Evolutionary conservation across 1,284 basidiomycete genomes (phyloP), one percentile per base, ranked within the genome.

Genomic region (Papiliotrema nemorosa): DNA sequence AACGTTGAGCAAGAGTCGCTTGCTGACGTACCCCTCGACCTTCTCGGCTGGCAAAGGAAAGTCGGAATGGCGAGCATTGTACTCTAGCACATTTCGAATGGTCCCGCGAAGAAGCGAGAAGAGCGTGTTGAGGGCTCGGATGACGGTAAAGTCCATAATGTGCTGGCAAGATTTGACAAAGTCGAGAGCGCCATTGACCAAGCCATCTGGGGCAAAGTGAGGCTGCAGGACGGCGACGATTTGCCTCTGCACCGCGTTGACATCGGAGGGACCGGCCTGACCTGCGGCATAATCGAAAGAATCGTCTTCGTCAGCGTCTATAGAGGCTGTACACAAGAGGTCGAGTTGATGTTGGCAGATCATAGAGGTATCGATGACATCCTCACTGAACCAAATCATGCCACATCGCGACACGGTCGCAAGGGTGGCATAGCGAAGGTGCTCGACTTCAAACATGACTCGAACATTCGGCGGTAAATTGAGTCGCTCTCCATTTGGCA

Each of bases 311-410:
- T 92, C 90, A 5, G 88, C 85, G 63, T 90, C 90, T 60, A 98
- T 77, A n/a, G 90, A 83, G 3, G 86, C 78, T 5, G 83, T 79
- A 0, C 85, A 81, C 29, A 97, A 79, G 0, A 85, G 85, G 44
- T 84, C 81, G 41, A 99, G 82, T 67, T 97, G 94, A 70, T 97
- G 84, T 42, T 82, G 82, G 74, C 88, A 97, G 27, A 97, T 83
- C 96, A 98, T 97, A 3, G 81, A 77, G 2, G 91, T 85, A 57
- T 89, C 84, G 27, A 99, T 85, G 43, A 94, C 86, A 57, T 97
- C 92, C 54, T 97, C 91, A 69, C 91, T 97, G 78, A 99, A 99
- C 96, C 96, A 99, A 65, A 99, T 94, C 96, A 99, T 99, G 73
- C 96, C 96, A 72, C 96, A 99, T 50, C 96, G 93, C 82, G 91